Evolutionary conservation across 169 alveolate genomes (phyloP), one percentile per base, ranked within the genome.

Genomic region (Plasmodium falciparum): DNA sequence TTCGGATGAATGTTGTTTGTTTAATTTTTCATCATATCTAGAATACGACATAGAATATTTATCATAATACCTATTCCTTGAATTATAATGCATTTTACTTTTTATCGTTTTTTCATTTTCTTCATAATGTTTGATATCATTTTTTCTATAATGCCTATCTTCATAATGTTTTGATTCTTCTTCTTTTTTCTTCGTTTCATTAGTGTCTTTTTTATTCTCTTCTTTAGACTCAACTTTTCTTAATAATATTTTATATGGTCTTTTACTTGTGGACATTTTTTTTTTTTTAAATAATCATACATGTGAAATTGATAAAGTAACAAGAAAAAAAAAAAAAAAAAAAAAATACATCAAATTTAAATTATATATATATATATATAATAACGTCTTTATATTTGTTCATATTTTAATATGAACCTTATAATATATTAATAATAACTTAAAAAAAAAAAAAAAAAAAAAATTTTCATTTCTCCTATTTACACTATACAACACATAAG

Each of bases 201-300:
- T 83, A 62, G 80, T 3, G 22, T 26, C 50, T 58, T 69, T 45
- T 83, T 67, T 69, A 26, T 58, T 56, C 29, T 58, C 54, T n/a
- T 24, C 61, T 61, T 74, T 52, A 9, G 39, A 54, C 5, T 69
- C 70, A 33, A 56, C 85, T 47, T 39, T 74, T 49, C 70, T 76
- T 49, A 63, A 80, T 52, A 80, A 80, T 80, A 80, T 69, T 69
- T 80, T 80, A 61, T 80, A 80, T n/a, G 90, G 90, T 69, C 90
- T 80, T 54, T 47, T 49, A 61, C 39, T 20, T 56, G 80, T 67
- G 58, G 67, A 69, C 89, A 76, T 76, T 24, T 65, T 76, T 66
- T 76, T 47, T 65, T 66, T n/a, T n/a, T n/a, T n/a, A n/a, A n/a
- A n/a, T n/a, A n/a, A n/a, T n/a, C n/a, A n/a, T n/a, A n/a, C n/a